Conservation (phyloP, 2,329 filamentous ascomycete genomes). For the Epichloe glyceriae region DNA sequence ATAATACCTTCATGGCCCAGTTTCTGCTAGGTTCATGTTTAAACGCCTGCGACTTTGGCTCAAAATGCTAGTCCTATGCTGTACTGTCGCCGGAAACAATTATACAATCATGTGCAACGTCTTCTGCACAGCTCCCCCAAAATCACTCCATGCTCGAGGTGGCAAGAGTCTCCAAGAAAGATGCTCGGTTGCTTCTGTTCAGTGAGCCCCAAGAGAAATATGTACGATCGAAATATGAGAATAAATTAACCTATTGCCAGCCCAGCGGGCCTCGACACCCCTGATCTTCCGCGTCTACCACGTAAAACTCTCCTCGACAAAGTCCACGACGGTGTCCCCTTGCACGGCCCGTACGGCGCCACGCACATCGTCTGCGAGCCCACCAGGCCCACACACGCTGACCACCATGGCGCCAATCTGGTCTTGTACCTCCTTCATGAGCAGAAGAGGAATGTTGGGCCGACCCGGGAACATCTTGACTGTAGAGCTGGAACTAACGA, state of each 20-base stretch:
- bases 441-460: constrained; percentile 67
- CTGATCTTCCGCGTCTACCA: constrained; percentile 28
- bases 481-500: constrained; percentile 60
- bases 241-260: constrained; percentile 1
- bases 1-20: neutral
- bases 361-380: constrained; percentile 63
- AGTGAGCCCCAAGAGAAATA: neutral
- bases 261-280: too few species aligned
- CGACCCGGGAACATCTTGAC: constrained; percentile 89
- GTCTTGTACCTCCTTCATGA: constrained; percentile 68
- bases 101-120: constrained; percentile 4
- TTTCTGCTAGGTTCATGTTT: neutral
- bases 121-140: neutral
- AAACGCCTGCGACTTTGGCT: neutral
- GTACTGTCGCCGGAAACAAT: neutral
- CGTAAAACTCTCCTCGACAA: constrained; percentile 66
- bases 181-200: neutral
- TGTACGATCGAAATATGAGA: neutral
- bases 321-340: constrained; percentile 54
- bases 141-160: neutral
- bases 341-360: constrained; percentile 52
- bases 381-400: constrained; percentile 64
- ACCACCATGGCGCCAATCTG: constrained; percentile 85
- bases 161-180: too few species aligned
- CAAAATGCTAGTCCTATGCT: constrained; percentile 2